A percentile compares a stretch with the other conserved stretches of the same genome.
Conservation (phyloP, 768 basidiomycete species). For the Boletus speciosus region DNA sequence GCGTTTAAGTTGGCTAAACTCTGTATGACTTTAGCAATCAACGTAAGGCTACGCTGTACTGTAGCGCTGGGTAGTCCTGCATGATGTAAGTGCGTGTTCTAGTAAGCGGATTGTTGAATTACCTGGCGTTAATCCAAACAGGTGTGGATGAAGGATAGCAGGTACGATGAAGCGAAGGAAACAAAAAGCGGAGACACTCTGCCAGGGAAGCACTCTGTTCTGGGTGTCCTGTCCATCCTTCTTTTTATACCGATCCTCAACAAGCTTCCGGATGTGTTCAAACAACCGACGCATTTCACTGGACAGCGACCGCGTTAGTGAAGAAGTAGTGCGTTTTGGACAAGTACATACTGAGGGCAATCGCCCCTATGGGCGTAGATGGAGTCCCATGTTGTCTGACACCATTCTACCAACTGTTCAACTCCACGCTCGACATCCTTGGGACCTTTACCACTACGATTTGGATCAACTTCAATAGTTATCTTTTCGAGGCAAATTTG, state of each 20-base stretch:
- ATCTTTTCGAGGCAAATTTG: slow-evolving; percentile 69
- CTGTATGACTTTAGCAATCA: slow-evolving; percentile 87
- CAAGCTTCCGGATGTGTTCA: slow-evolving; percentile 63
- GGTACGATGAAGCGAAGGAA: slow-evolving; percentile 90
- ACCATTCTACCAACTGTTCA: slow-evolving; percentile 73
- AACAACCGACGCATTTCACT: slow-evolving; percentile 77
- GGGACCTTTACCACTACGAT: slow-evolving; percentile 54
- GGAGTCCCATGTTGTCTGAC: slow-evolving; percentile 73
- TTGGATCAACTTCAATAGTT: slow-evolving; percentile 79
- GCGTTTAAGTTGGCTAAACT: slow-evolving; percentile 82
- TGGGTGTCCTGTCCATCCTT: slow-evolving; percentile 40
- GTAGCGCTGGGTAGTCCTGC: slow-evolving; percentile 62
- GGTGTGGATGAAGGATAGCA: slow-evolving; percentile 83
- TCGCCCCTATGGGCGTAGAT: slow-evolving; percentile 71
- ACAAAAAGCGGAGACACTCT: slow-evolving; percentile 85
- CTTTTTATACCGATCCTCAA: slow-evolving; percentile 60
- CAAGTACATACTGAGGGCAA: slow-evolving; percentile 65
- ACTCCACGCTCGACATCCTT: slow-evolving; percentile 67
- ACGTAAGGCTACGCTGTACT: slow-evolving; percentile 75
- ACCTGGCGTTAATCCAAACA: slow-evolving; percentile 80
- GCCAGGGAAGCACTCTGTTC: slow-evolving; percentile 62
- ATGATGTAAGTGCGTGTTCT: slow-evolving; percentile 9
- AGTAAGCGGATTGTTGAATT: slow-evolving; percentile 10
- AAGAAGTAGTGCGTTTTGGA: slow-evolving; percentile 4
- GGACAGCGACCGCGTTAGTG: slow-evolving; percentile 1